phyloP scores from a whole-genome alignment of 2,329 filamentous ascomycete species.

The Ustilaginoidea virens region DNA sequence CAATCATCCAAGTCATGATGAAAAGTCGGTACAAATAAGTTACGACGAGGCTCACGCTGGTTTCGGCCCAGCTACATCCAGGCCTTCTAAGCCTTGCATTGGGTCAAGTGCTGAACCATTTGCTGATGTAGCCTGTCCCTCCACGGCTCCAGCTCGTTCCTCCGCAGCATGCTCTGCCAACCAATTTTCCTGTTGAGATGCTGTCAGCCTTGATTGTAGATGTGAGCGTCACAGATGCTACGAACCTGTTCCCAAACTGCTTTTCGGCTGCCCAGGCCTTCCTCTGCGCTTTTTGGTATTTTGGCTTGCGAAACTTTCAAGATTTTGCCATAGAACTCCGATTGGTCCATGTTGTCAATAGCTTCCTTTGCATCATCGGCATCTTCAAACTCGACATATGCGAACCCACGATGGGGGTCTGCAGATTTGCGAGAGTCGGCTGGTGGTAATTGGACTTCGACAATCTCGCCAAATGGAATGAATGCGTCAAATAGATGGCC shows the following conservation, averaged over 20 bases:
- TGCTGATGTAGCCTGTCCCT: conserved; percentile 8
- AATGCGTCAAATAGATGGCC: conserved; percentile 78
- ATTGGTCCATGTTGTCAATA: conserved; percentile 98
- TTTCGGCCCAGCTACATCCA: conserved; percentile 89
- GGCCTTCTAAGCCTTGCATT: conserved; percentile 87
- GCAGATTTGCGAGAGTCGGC: conserved; percentile 65
- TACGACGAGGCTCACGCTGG: conserved; percentile 37
- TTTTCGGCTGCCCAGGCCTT: conserved; percentile 81
- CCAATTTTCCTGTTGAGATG: conserved; percentile 63
- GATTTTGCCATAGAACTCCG: conserved; percentile 81
- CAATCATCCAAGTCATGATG: conserved; percentile 12
- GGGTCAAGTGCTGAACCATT: conserved; percentile 56
- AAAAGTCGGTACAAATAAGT: conserved; percentile 4
- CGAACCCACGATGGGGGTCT: conserved; percentile 80
- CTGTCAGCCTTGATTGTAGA: background rate
- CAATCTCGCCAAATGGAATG: conserved; percentile 90
- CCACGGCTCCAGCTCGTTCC: conserved; percentile 42
- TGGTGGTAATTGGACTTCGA: conserved; percentile 80
- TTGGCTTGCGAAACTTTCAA: conserved; percentile 90
- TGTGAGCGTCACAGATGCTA: conserved; percentile 5
- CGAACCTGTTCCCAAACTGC: conserved; percentile 93
- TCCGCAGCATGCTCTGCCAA: conserved; percentile 76
- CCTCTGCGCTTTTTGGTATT: conserved; percentile 73
- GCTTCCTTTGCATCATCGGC: conserved; percentile 79
- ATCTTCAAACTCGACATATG: conserved; percentile 89